Percentiles rank a stretch among this genome's conserved stretches.
Conservation (phyloP, 2,329 filamentous ascomycete species). For the Diaporthe ilicicola region DNA sequence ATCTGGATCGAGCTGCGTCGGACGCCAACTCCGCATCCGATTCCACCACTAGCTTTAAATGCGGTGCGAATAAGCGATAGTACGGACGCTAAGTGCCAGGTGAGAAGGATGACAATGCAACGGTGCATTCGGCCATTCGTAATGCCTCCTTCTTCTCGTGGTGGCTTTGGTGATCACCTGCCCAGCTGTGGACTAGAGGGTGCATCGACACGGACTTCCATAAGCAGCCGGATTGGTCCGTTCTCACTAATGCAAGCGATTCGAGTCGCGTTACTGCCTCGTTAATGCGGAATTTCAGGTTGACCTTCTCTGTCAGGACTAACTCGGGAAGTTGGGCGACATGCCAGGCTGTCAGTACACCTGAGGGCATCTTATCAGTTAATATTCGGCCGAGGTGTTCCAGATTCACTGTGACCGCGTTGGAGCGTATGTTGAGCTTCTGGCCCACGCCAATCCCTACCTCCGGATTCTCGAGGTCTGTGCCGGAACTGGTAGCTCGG, state of each 20-base stretch:
- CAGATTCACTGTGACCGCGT: conserved; percentile 1
- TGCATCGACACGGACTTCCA: background rate
- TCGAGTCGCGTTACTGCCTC: background rate
- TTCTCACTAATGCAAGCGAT: background rate
- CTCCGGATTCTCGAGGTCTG: conserved; percentile 12
- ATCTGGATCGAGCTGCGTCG: background rate
- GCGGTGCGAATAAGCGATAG: background rate
- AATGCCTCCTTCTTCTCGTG: background rate
- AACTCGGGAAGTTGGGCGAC: background rate
- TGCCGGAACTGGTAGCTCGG: conserved; percentile 38
- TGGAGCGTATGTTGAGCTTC: background rate
- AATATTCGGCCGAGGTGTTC: conserved; percentile 19
- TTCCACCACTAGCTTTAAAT: background rate
- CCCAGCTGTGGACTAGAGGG: background rate
- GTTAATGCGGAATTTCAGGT: background rate
- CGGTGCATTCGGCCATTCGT: background rate
- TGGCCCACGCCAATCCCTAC: background rate
- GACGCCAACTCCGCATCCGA: background rate
- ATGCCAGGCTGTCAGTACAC: background rate
- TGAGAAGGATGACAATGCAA: rapidly evolving
- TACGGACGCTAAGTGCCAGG: rapidly evolving
- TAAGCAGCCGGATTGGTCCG: background rate
- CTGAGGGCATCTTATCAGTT: background rate
- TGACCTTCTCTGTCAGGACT: background rate
- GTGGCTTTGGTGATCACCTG: background rate